Base-by-base conservation (phyloP, 257 asterid species). In the Henckelia pumila region DNA sequence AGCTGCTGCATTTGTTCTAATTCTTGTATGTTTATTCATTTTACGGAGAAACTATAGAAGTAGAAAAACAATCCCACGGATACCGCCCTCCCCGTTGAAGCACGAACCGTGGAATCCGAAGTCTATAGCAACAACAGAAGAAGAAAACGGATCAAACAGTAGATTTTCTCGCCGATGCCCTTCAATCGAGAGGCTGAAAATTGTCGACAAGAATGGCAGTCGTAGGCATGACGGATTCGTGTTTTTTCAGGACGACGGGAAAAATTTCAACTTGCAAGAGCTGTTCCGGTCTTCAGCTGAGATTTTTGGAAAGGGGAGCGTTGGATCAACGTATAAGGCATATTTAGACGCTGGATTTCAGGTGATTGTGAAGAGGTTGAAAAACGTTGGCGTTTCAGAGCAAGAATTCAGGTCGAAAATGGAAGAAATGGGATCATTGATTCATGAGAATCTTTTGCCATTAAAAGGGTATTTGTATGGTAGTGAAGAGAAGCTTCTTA, bases 291-390 rank as follows among this genome's bases (percentile, higher is more conserved):
- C 91, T 33, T 82, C 86, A 0, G 91, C 96, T 2, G 89, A 86
- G 78, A 80, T 76, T 4, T 49, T 88, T 47, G 89, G 89, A 6
- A 84, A 76, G 28, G 96, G 96, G 26, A 44, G 19, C 1, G 22
- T 76, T 21, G 95, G 90, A 66, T 81, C 95, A 11, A 85, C 95
- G 6, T 88, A 83, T 63, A 86, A 74, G 63, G 91, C 96, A 2
- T 78, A 80, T 61, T 63, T 84, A 7, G 94, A 79, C 59, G 68
- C 79, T 37, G 88, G 87, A 8, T 67, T 57, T 40, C 77, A 88
- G 64, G 89, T 81, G 52, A 66, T 88, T 53, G 94, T 84, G 68
- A 88, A 86, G 79, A 84, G 96, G 61, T 56, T 86, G 81, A 82
- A 72, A 63, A 80, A 79, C 56, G 86, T 81, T 6, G 25, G 64